These are phyloP conservation scores for Xylaria sp. DNA, from an alignment of 2,329 filamentous ascomycete species.

Conservation along the genomic window DNA sequence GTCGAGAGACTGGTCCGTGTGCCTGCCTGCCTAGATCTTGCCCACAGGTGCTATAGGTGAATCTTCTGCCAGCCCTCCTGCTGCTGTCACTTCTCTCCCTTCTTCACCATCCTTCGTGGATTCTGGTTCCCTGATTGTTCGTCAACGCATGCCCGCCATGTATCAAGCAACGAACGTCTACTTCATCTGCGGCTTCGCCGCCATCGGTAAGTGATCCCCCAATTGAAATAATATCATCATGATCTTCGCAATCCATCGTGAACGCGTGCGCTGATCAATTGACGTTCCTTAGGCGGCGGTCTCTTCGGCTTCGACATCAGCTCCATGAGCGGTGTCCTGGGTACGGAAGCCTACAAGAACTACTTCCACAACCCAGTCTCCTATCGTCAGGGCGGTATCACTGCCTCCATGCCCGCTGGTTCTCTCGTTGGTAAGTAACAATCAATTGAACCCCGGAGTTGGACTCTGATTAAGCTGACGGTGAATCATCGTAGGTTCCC, in stretches of 20 bases:
- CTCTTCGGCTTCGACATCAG: constrained; percentile 77
- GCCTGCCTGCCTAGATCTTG: too few relatives aligned
- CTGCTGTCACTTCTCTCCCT: too few relatives aligned
- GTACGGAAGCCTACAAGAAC: constrained; percentile 62
- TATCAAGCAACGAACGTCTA: constrained; percentile 49
- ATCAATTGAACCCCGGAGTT: neutral
- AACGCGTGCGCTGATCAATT: too few relatives aligned
- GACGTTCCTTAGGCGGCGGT: constrained; percentile 49
- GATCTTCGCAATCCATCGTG: too few relatives aligned
- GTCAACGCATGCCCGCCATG: constrained; percentile 25
- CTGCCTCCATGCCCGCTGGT: constrained; percentile 67
- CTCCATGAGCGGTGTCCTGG: constrained; percentile 65
- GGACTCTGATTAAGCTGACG: neutral
- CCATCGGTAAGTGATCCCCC: constrained; percentile 45
- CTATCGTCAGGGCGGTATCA: constrained; percentile 63
- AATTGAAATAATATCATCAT: too few relatives aligned
- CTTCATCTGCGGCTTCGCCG: constrained; percentile 56
- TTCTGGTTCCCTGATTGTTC: neutral
- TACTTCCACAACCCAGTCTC: constrained; percentile 61
- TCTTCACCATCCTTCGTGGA: too few relatives aligned
- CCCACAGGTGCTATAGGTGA: too few relatives aligned
- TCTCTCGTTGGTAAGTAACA: constrained; percentile 52
- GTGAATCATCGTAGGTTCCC: constrained; percentile 32
- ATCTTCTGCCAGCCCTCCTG: too few relatives aligned
- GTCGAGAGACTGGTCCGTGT: too few relatives aligned